phyloP scores from a whole-genome alignment of 495 filamentous ascomycete species.

The Cenococcum geophilum region DNA sequence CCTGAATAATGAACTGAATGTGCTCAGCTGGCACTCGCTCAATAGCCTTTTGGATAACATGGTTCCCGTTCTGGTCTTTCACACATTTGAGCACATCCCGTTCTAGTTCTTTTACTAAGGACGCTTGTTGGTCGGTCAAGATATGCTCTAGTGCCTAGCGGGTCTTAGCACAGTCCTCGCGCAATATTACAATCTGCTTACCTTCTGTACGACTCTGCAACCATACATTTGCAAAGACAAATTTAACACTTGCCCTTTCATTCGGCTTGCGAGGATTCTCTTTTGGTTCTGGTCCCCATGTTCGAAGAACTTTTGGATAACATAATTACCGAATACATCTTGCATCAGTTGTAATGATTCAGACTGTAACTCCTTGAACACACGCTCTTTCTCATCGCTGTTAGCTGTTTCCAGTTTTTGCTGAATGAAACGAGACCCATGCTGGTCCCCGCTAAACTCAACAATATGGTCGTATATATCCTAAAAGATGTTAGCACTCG shows the following conservation, averaged over 20 bases:
- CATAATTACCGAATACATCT: constrained; percentile 96
- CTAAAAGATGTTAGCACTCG: constrained; percentile 38
- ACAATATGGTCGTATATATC: constrained; percentile 86
- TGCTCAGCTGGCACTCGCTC: constrained; percentile 75
- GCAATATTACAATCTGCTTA: constrained; percentile 34
- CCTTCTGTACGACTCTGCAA: constrained; percentile 94
- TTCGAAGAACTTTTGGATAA: constrained; percentile 97
- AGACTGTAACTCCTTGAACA: constrained; percentile 78
- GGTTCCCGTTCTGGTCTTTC: constrained; percentile 90
- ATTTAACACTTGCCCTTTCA: constrained; percentile 75
- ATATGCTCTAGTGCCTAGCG: constrained; percentile 82
- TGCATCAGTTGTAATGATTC: constrained; percentile 88
- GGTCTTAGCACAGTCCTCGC: constrained; percentile 25
- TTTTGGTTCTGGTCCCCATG: constrained; percentile 94
- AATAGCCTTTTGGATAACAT: constrained; percentile 93
- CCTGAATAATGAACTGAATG: constrained; percentile 83
- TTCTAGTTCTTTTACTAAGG: constrained; percentile 77
- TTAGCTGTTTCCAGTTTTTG: constrained; percentile 91
- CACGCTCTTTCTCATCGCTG: constrained; percentile 92
- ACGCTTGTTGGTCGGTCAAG: constrained; percentile 80
- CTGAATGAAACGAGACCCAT: constrained; percentile 94
- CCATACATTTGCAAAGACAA: constrained; percentile 90
- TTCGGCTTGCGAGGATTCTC: constrained; percentile 72
- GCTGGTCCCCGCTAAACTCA: constrained; percentile 93
- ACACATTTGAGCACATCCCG: constrained; percentile 72